Evolutionary conservation across 2,329 filamentous ascomycete species (phyloP).

Genomic region (Diaporthe sp.): DNA sequence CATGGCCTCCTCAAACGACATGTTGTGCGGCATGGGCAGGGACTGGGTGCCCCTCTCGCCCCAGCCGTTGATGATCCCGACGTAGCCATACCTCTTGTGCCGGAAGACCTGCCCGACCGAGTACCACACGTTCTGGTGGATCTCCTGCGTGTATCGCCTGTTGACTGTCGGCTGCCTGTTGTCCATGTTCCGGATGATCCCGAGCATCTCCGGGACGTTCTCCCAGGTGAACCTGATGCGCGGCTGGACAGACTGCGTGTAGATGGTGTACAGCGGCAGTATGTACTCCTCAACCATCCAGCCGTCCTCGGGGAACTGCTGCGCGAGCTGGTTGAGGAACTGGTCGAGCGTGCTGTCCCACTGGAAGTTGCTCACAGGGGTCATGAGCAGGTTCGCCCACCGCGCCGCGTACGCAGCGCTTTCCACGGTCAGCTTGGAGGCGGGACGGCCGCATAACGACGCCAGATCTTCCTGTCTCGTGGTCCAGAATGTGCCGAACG

Average conservation of each 20-base stretch:
- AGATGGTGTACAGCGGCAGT: constrained; percentile 67
- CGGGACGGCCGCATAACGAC: constrained; percentile 60
- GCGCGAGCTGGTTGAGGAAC: constrained; percentile 72
- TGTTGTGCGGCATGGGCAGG: constrained; percentile 42
- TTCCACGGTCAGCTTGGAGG: constrained; percentile 58
- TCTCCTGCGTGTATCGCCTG: constrained; percentile 48
- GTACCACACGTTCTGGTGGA: constrained; percentile 62
- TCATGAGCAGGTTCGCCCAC: constrained; percentile 75
- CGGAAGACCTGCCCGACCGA: constrained; percentile 85
- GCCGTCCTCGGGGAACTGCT: constrained; percentile 76
- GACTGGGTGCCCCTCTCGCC: constrained; percentile 53
- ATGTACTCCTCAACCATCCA: constrained; percentile 77
- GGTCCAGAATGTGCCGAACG: constrained; percentile 63
- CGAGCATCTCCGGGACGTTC: constrained; percentile 49
- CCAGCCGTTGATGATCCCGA: constrained; percentile 91
- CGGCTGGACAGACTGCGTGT: constrained; percentile 44
- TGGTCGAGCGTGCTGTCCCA: constrained; percentile 72
- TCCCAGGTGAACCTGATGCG: constrained; percentile 47
- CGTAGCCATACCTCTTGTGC: constrained; percentile 83
- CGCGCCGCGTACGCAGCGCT: constrained; percentile 76
- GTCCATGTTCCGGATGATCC: constrained; percentile 57
- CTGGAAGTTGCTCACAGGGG: constrained; percentile 56
- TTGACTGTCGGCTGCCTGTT: constrained; percentile 48
- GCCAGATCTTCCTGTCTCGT: constrained; percentile 43
- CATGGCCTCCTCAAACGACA: constrained; percentile 37